These are phyloP conservation scores for Kluyveromyces wickerhamii DNA, from an alignment of 805 yeast species.

Conservation along the genomic window DNA sequence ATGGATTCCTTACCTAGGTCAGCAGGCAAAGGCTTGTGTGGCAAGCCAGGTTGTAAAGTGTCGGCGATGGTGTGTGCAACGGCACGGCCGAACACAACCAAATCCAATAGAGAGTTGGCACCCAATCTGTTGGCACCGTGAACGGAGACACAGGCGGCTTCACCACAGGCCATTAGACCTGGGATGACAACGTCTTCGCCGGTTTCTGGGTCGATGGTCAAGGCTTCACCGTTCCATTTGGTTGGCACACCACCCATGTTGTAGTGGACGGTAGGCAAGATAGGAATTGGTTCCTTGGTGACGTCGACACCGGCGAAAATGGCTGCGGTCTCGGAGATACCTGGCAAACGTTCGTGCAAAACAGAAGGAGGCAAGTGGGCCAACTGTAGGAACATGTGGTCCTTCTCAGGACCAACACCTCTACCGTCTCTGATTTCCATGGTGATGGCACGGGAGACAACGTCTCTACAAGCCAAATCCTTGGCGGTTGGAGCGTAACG, in stretches of 20 bases:
- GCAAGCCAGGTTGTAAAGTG: slow-evolving; percentile 77
- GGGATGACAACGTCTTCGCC: slow-evolving; percentile 90
- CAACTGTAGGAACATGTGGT: slow-evolving; percentile 91
- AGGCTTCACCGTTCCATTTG: slow-evolving; percentile 91
- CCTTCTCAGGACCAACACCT: slow-evolving; percentile 96
- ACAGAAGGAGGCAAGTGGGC: slow-evolving; percentile 90
- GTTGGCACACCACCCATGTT: slow-evolving; percentile 99
- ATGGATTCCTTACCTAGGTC: slow-evolving; percentile 86
- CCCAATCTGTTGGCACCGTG: slow-evolving; percentile 99
- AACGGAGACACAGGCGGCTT: slow-evolving; percentile 97
- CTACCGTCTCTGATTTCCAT: slow-evolving; percentile 98
- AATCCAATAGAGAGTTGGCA: slow-evolving; percentile 92
- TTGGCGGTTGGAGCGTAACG: slow-evolving; percentile 98
- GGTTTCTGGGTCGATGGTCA: slow-evolving; percentile 64
- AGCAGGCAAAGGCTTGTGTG: slow-evolving; percentile 73
- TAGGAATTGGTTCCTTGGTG: slow-evolving; percentile 98
- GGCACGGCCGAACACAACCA: slow-evolving; percentile 98
- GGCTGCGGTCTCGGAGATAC: slow-evolving; percentile 97
- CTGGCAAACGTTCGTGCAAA: slow-evolving; percentile 92
- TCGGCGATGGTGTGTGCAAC: slow-evolving; percentile 89
- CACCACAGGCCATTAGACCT: slow-evolving; percentile 96
- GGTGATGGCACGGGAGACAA: slow-evolving; percentile 95
- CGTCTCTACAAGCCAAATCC: slow-evolving; percentile 97
- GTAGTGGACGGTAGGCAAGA: slow-evolving; percentile 96
- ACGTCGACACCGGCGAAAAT: slow-evolving; percentile 99